Conservation (phyloP, 768 basidiomycete species). For the Mrakia gelida region DNA sequence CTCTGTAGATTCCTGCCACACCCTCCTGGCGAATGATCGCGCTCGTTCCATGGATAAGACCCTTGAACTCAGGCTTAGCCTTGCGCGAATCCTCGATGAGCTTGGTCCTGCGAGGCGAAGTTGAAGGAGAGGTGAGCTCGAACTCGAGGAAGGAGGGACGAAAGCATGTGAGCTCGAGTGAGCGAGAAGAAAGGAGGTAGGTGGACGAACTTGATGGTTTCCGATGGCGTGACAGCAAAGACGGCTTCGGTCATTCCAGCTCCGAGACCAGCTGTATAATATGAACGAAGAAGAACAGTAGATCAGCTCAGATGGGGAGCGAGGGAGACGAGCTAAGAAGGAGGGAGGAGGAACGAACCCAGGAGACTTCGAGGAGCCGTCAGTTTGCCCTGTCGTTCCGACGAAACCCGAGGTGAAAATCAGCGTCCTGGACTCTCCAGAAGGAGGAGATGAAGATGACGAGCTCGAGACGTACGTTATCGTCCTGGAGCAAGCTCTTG, state of each 20-base stretch:
- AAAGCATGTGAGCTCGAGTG: neutral
- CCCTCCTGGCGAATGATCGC: constrained; percentile 83
- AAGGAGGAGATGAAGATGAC: no score
- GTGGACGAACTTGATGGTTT: constrained; percentile 86
- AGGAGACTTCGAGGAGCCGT: constrained; percentile 77
- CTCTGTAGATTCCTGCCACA: constrained; percentile 67
- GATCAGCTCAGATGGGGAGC: neutral
- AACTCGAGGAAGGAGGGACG: neutral
- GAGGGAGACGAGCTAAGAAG: neutral
- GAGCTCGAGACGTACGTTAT: constrained; percentile 59
- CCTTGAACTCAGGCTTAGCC: constrained; percentile 76
- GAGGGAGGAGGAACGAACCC: constrained; percentile 50
- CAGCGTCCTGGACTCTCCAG: neutral
- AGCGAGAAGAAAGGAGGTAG: neutral
- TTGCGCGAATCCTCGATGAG: constrained; percentile 90
- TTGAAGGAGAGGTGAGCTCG: neutral
- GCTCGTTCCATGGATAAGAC: constrained; percentile 76
- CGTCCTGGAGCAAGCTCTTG: constrained; percentile 74
- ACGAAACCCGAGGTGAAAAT: neutral
- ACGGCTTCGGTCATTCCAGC: constrained; percentile 90
- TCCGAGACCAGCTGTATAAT: constrained; percentile 47
- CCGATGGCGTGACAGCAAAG: constrained; percentile 92
- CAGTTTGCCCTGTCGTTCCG: constrained; percentile 69
- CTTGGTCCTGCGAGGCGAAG: constrained; percentile 67
- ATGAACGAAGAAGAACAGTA: neutral